Conservation (phyloP, 148 eudicot genomes). For the Salicornia ramosissima region DNA sequence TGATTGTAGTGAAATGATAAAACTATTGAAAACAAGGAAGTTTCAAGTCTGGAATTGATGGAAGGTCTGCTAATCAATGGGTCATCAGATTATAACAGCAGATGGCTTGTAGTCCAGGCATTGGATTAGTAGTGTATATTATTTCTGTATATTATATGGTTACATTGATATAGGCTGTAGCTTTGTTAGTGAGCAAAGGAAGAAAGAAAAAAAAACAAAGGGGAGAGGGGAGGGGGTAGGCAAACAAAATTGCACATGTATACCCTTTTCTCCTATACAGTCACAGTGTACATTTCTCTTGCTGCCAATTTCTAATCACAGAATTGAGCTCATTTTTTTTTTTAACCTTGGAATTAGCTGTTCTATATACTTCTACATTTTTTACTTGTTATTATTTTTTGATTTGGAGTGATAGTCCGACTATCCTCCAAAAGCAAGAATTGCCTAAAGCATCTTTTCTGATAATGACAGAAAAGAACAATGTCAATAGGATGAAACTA, state of each 20-base stretch:
- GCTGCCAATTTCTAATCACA: background rate
- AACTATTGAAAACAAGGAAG: no score
- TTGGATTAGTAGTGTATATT: constrained; percentile 19
- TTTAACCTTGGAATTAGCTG: no score
- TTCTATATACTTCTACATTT: no score
- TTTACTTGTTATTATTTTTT: no score
- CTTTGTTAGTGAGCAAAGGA: background rate
- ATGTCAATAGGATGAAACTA: no score
- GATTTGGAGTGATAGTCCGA: no score
- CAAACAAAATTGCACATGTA: background rate
- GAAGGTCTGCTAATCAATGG: constrained; percentile 10
- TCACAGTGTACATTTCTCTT: background rate
- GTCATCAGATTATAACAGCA: constrained; percentile 12
- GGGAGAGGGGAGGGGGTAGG: background rate
- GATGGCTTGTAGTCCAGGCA: constrained; percentile 18
- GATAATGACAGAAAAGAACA: no score
- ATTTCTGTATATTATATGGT: constrained; percentile 21
- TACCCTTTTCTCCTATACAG: background rate
- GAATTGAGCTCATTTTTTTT: background rate
- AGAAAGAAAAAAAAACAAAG: background rate
- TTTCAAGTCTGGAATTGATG: background rate
- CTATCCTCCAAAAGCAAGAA: no score
- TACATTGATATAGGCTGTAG: background rate
- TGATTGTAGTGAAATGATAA: background rate
- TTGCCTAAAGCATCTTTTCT: no score